Evolutionary conservation across 2,329 filamentous ascomycete species (phyloP), one percentile per base, ranked within the genome.

Genomic region (Pleomassaria siparia): DNA sequence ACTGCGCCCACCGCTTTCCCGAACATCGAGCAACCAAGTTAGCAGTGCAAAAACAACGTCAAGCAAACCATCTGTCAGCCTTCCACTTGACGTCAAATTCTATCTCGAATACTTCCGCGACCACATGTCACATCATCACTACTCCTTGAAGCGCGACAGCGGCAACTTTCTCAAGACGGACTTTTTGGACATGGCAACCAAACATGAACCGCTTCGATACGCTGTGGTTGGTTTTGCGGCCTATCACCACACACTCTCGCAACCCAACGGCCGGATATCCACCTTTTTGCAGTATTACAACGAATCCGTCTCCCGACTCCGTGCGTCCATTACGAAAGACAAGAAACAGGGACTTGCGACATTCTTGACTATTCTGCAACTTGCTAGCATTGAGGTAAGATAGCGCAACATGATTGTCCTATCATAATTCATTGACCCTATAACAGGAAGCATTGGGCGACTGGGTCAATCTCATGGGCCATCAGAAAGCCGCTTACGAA

Each of bases 271-370:
- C 18, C 85, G 85, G 55, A 84, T 97, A 21, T 81, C 87, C 51
- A 85, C 87, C 43, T 97, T 97, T 59, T 76, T 97, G 22, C 82
- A 85, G 48, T 96, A 95, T 63, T 96, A 97, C 74, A 91, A 96
- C 70, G 87, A 84, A 64, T 91, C 92, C 9, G 87, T 99, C 22
- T 86, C 82, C 1, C 74, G 90, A 21, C 79, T 99, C 15, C 78
- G 95, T 8, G 78, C 80, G 26, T 86, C 84, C 4, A 74, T 97
- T 15, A 83, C 84, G 52, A 84, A 80, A 44, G 85, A 84, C 47
- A 85, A 90, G 54, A 83, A 82, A 50, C 85, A 89, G 55, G 87
- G 76, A 26, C 78, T 91, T 41, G 82, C 86, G 6, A 96, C 87
- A 0, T 76, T 97, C 25, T 70, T 96, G 50, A 95, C 92, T 0